Base-by-base conservation (phyloP, 2,329 filamentous ascomycete species). In the Allantophomopsis cytisporea region DNA sequence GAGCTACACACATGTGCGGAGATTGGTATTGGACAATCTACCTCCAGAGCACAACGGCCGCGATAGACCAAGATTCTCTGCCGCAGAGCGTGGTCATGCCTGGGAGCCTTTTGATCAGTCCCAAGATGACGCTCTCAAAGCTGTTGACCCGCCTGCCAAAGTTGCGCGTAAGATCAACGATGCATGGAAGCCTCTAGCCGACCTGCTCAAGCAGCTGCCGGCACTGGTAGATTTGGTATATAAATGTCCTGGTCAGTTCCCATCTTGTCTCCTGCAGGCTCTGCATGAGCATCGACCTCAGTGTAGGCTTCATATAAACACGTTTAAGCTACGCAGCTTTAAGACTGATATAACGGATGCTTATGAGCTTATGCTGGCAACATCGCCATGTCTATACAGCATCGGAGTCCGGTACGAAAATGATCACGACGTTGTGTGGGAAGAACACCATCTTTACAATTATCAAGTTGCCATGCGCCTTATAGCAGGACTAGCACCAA, bases 251-350 rank as follows among this genome's bases (percentile, higher is more conserved):
- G 15, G 16, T 4, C 38, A 16, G 12, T 34, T 45, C 7, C 43
- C 43, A 10, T 32, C 32, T 4, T 40, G 38, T 15, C 15, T 45
- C 13, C 18, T 45, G 3, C 23, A 43, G 4, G 20, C 13, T 3
- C 35, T 43, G n/a, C 39, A 39, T 20, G 17, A 38, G 16, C 12
- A 11, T 12, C 14, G 35, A 12, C 32, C 21, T 12, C 17, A 23
- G 15, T 45, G 43, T 21, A 41, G 41, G 7, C 43, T 45, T 14
- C 41, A 45, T 36, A 16, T 43, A 13, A 40, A 38, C 36, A 30
- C 12, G 14, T 45, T 45, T 14, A 11, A 40, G 8, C 28, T 41
- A 14, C 32, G 15, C 28, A 38, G 21, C 14, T 15, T 33, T n/a
- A 18, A 39, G 5, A 16, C 15, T n/a, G 4, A n/a, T 37, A 20